Evolutionary conservation across 2,329 filamentous ascomycete species (phyloP).

Genomic region (Xylariaceae sp.): DNA sequence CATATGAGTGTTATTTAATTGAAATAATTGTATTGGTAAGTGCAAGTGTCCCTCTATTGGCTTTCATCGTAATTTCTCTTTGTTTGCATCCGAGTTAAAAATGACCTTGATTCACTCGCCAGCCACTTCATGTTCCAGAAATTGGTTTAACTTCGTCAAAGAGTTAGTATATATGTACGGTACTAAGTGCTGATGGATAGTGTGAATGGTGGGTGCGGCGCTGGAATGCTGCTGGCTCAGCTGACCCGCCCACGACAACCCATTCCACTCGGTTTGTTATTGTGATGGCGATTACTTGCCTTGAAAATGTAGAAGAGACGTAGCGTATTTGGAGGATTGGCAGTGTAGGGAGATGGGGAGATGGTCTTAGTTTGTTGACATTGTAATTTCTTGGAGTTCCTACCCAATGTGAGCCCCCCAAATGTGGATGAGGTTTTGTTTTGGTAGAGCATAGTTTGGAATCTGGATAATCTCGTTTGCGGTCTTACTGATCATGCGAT

Average conservation of each 20-base stretch:
- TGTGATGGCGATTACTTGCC: neutral
- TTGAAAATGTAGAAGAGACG: neutral
- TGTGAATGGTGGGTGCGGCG: neutral
- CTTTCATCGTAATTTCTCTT: neutral
- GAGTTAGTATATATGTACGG: no score
- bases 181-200: no score
- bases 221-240: constrained; percentile 20
- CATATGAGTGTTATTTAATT: no score
- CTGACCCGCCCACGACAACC: constrained; percentile 9
- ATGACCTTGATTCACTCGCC: constrained; percentile 4
- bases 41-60: no score
- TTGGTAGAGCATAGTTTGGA: constrained; percentile 19
- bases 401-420: no score
- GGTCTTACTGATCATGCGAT: no score
- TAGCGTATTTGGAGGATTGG: neutral
- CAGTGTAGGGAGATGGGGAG: neutral
- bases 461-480: constrained; percentile 5
- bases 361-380: neutral
- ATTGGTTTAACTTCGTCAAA: no score
- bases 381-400: neutral
- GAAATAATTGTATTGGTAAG: no score
- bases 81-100: neutral
- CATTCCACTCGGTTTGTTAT: constrained; percentile 17
- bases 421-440: no score
- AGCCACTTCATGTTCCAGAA: constrained; percentile 8